phyloP scores from a whole-genome alignment of 1,284 basidiomycete genomes.

The Tilletia setariae region DNA sequence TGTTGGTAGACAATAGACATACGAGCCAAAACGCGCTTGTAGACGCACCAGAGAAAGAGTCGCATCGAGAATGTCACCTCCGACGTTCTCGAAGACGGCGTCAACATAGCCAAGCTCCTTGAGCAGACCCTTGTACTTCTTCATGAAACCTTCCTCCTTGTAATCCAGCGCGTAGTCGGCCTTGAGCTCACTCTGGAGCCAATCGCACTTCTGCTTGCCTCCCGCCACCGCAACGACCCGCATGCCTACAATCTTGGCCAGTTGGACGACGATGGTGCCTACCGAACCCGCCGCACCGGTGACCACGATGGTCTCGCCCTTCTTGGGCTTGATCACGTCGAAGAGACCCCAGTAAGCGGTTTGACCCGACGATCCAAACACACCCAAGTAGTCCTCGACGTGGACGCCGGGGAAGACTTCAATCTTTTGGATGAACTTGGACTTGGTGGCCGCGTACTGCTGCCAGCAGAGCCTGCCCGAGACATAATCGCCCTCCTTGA shows the following conservation, averaged over 20 bases:
- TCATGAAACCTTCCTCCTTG: conserved; percentile 65
- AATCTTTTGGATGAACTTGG: conserved; percentile 33
- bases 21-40: neutral
- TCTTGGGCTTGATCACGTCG: conserved; percentile 33
- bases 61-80: conserved; percentile 64
- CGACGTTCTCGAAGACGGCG: conserved; percentile 83
- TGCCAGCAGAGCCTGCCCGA: conserved; percentile 40
- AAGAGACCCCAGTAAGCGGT: conserved; percentile 53
- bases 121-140: conserved; percentile 56
- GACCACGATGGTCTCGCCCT: conserved; percentile 41
- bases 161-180: conserved; percentile 82
- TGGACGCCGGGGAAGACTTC: conserved; percentile 24
- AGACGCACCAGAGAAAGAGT: conserved; percentile 58
- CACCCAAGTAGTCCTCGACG: conserved; percentile 49
- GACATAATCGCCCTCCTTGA: conserved; percentile 36
- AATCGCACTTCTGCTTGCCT: conserved; percentile 73
- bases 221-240: conserved; percentile 74
- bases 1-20: neutral
- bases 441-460: conserved; percentile 31
- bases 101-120: conserved; percentile 56
- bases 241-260: conserved; percentile 61
- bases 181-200: conserved; percentile 75
- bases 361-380: conserved; percentile 51
- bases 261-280: conserved; percentile 61
- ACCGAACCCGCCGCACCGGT: conserved; percentile 45